Conservation (phyloP, 1,139 yeast genomes). For the Diutina catenulata region DNA sequence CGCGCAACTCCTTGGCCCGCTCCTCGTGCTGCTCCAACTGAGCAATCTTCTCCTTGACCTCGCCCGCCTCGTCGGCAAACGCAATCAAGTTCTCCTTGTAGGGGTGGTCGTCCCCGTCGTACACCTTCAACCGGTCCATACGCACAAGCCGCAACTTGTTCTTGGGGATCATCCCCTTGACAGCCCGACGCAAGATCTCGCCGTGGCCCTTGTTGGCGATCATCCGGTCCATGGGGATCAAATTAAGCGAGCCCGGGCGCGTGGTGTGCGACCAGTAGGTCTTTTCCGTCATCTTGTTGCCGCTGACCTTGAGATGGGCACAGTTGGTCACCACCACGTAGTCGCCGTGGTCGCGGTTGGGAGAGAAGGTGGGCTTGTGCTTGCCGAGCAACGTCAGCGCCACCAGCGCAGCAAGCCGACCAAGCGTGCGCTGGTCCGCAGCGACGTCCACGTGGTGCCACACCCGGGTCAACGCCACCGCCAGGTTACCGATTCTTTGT, state of each 20-base stretch:
- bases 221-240: slow-evolving; percentile 71
- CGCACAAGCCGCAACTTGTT: slow-evolving; percentile 72
- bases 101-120: slow-evolving; percentile 84
- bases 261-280: slow-evolving; percentile 87
- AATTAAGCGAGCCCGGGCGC: slow-evolving; percentile 81
- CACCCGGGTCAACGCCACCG: slow-evolving; percentile 67
- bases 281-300: slow-evolving; percentile 72
- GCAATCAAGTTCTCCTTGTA: slow-evolving; percentile 75
- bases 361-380: slow-evolving; percentile 82
- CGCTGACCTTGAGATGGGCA: slow-evolving; percentile 66
- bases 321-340: slow-evolving; percentile 95
- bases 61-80: slow-evolving; percentile 69
- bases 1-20: slow-evolving; percentile 22
- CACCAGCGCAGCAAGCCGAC: slow-evolving; percentile 82
- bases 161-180: slow-evolving; percentile 92
- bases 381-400: slow-evolving; percentile 89
- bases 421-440: slow-evolving; percentile 72
- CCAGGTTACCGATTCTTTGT: slow-evolving; percentile 49
- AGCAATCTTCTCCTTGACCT: slow-evolving; percentile 29
- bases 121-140: slow-evolving; percentile 72
- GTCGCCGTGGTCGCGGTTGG: slow-evolving; percentile 80
- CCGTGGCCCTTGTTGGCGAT: slow-evolving; percentile 74
- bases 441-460: slow-evolving; percentile 97
- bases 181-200: slow-evolving; percentile 76
- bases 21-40: slow-evolving; percentile 28